Conservation (phyloP, 2,329 filamentous ascomycete genomes). For the Aureobasidium namibiae region DNA sequence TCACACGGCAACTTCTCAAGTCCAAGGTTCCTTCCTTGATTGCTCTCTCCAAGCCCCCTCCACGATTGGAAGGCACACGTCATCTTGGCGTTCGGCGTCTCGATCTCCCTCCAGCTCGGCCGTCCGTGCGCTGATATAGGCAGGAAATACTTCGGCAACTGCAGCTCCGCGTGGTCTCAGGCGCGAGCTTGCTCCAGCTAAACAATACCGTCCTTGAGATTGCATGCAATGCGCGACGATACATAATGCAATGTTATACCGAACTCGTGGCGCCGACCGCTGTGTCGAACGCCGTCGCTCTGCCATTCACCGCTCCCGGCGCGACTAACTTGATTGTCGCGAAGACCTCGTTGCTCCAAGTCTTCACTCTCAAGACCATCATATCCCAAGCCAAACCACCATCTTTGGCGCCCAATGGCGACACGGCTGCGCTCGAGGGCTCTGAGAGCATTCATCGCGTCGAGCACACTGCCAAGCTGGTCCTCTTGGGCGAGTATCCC, state of each 20-base stretch:
- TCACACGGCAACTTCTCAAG: not conserved
- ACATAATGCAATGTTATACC: constrained; percentile 87
- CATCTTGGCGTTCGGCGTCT: not conserved
- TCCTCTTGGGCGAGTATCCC: constrained; percentile 75
- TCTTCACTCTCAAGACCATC: constrained; percentile 68
- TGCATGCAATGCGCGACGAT: constrained; percentile 8
- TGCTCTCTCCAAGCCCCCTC: no score
- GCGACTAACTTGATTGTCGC: constrained; percentile 83
- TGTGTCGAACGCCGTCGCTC: constrained; percentile 75
- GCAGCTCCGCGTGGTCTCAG: not conserved
- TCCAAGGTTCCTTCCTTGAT: constrained; percentile 8
- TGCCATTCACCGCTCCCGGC: constrained; percentile 68
- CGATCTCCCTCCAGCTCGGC: not conserved
- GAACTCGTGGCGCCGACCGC: constrained; percentile 91
- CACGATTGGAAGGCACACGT: not conserved
- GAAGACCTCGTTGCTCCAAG: constrained; percentile 85
- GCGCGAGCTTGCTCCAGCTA: not conserved
- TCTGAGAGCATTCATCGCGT: constrained; percentile 10
- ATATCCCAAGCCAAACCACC: constrained; percentile 47
- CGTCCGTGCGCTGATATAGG: constrained; percentile 1
- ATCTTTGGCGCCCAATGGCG: constrained; percentile 7
- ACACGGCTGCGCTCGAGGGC: not conserved
- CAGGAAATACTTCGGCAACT: not conserved
- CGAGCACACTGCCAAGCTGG: constrained; percentile 58
- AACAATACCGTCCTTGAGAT: not conserved